Base-by-base conservation (phyloP, 2,329 filamentous ascomycete species). In the Scedosporium boydii region DNA sequence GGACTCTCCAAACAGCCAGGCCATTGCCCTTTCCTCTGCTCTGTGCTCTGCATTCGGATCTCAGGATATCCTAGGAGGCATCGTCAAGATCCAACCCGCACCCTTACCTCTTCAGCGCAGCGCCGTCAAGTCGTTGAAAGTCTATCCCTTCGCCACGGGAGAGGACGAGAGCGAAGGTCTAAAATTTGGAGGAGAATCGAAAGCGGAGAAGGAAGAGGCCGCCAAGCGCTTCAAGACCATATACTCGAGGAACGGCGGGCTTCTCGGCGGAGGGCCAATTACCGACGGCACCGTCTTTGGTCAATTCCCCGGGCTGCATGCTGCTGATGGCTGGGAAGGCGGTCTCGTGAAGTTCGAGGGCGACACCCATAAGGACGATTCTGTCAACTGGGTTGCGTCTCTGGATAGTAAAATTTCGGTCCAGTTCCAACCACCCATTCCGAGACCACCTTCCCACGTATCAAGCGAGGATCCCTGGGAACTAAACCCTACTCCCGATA, bases 141-240 rank as follows among this genome's bases (percentile, higher is more conserved):
- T 99, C 1, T 90, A 89, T 62, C 95, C 95, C 0, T 98, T 97
- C 69, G 81, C 85, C 3, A 77, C 81, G 1, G 75, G 76, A 23
- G 76, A 80, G 3, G 48, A 85, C 67, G 75, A 80, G 46, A 82
- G 80, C 42, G 82, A 87, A 56, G 88, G 88, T 0, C 79, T 97
- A 23, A 91, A 87, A 68, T 96, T 98, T 70, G 93, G 93, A 4
- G 91, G 92, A 14, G 91, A 96, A 68, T 90, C 91, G 0, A 90
- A 91, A 68, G 84, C 89, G 5, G 90, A 95, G 67, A 87, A 87
- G 60, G 91, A 96, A 70, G 91, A 92, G 67, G 86, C 87, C 3
- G 79, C 84, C 14, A 88, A 88, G 69, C 84, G 85, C 53, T 86
- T 96, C 65, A 84, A 85, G 65, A 82, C 87, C 10, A 82, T 91